Conservation (phyloP, 2,329 filamentous ascomycete species). For the Fusarium praegraminearum region DNA sequence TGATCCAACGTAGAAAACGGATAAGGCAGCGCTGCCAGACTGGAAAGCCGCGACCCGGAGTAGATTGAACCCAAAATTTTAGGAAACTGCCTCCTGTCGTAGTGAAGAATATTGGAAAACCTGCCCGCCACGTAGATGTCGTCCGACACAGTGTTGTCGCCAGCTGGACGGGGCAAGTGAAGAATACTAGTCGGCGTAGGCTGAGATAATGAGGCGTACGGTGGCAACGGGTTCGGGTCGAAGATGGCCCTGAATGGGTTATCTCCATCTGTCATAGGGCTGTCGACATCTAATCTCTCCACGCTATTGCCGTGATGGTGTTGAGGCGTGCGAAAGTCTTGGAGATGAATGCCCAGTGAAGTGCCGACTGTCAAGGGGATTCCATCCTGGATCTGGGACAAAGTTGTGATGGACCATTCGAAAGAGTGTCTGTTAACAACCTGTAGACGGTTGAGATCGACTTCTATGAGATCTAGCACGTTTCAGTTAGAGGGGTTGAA, state of each 20-base stretch:
- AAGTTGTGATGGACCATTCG: constrained; percentile 83
- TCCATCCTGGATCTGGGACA: constrained; percentile 75
- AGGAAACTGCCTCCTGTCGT: constrained; percentile 88
- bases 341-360: constrained; percentile 81
- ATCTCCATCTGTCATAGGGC: constrained; percentile 37
- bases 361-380: constrained; percentile 87
- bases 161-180: constrained; percentile 73
- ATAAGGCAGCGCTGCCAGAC: constrained; percentile 76
- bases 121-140: constrained; percentile 91
- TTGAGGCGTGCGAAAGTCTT: constrained; percentile 74
- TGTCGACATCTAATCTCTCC: constrained; percentile 56
- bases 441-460: constrained; percentile 80
- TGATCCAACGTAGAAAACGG: constrained; percentile 73
- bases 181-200: constrained; percentile 86
- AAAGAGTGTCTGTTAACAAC: constrained; percentile 78
- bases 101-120: constrained; percentile 89
- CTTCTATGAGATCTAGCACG: constrained; percentile 73
- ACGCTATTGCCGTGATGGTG: constrained; percentile 49
- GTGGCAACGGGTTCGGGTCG: constrained; percentile 64
- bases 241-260: constrained; percentile 58
- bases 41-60: constrained; percentile 83
- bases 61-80: constrained; percentile 81
- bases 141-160: constrained; percentile 69
- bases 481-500: not conserved
- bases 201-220: constrained; percentile 80